Base-by-base conservation (phyloP, 495 filamentous ascomycete species). In the Penicillium lividum region DNA sequence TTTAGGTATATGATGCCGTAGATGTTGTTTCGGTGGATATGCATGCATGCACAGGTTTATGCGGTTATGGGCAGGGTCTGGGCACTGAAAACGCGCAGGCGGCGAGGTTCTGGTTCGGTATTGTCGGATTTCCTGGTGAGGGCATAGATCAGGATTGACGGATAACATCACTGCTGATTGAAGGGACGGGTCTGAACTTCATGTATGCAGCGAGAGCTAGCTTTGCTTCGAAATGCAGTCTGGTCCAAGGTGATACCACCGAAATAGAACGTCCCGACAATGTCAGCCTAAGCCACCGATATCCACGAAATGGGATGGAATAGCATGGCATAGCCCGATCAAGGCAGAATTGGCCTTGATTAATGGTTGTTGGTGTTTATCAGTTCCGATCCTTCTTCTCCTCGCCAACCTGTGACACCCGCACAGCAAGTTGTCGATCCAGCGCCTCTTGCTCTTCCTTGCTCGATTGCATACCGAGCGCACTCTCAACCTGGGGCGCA, bases 401-500 rank as follows among this genome's bases (percentile, higher is more conserved):
- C 11, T 58, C 57, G 58, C 66, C 75, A 44, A 76, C 70, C 33
- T 73, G 63, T 30, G 71, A 71, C 28, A 81, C 60, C 47, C 75
- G 77, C 50, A 90, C 65, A 73, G 68, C 82, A 65, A 67, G 67
- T 63, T 68, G 76, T 68, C 60, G 67, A 60, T 80, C 68, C 68
- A 90, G 63, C 42, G 77, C 79, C 64, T 83, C 75, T 61, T 79
- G 81, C 63, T 90, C 84, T 59, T 85, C 68, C 65, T 85, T 77
- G 13, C 76, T 83, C n/a, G 89, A 74, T 44, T 79, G 77, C 64
- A 89, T 77, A 3, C 85, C 85, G 55, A 90, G 73, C 11, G 78
- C 80, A 58, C 79, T 73, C 69, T 90, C 89, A 3, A 84, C 83
- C 51, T 78, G 76, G 38, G 87, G 79, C n/a, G 81, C 78, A 4